phyloP scores from a whole-genome alignment of 106 monocot genomes.

The Apostasia shenzhenica region DNA sequence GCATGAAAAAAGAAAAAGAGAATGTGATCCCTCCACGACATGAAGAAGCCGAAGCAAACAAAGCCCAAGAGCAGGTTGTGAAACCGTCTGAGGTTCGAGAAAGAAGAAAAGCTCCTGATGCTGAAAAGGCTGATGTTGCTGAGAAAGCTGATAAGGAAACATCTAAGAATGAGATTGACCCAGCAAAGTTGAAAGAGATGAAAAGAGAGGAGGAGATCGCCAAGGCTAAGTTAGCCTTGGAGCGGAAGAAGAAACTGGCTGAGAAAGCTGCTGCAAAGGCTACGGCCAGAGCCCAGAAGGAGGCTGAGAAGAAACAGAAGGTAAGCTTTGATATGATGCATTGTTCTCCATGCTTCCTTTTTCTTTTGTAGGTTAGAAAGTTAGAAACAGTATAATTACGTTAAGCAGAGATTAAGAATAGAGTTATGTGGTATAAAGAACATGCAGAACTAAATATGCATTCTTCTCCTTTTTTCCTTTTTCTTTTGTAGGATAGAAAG shows the following conservation, averaged over 20 bases:
- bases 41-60: background rate
- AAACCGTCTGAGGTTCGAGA: constrained; percentile 21
- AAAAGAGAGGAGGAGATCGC: constrained; percentile 87
- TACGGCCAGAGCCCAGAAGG: constrained; percentile 59
- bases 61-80: constrained; percentile 10
- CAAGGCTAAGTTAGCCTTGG: constrained; percentile 72
- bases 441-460: too few species aligned
- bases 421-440: too few species aligned
- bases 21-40: constrained; percentile 6
- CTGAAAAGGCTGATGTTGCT: constrained; percentile 8
- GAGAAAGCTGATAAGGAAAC: constrained; percentile 12
- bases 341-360: too few species aligned
- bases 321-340: constrained; percentile 10
- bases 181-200: constrained; percentile 62
- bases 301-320: constrained; percentile 77
- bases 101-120: constrained; percentile 12
- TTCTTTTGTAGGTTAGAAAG: too few species aligned
- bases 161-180: constrained; percentile 25
- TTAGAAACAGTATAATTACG: too few species aligned
- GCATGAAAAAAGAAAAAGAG: constrained; percentile 24
- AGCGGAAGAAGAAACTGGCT: constrained; percentile 81
- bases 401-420: too few species aligned
- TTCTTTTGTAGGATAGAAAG: too few species aligned
- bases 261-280: constrained; percentile 87
- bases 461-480: too few species aligned